Base-by-base conservation (phyloP, 2,329 filamentous ascomycete genomes). In the Hypoxylon sp. region DNA sequence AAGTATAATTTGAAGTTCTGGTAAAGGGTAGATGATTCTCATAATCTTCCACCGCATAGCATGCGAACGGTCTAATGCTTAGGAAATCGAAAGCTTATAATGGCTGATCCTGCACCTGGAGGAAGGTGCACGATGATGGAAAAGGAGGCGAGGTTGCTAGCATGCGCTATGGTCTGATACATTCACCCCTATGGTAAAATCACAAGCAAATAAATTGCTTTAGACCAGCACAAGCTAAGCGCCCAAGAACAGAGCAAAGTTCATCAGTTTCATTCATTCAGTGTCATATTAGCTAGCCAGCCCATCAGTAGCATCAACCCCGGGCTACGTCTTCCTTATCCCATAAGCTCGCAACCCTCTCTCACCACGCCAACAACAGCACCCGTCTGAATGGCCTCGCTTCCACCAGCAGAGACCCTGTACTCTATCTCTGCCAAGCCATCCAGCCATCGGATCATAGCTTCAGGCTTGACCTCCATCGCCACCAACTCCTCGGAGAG, bases 351-450 rank as follows among this genome's bases (percentile, higher is more conserved):
- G 20, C 90, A 92, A 0, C 94, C 94, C 47, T 83, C 88, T 55
- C 94, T 80, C 30, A 99, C 83, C 4, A 96, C 90, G 1, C 93
- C 94, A 7, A 97, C 90, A 34, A 97, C 79, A 0, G 92, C 94
- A 5, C 94, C 93, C 0, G 94, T 97, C 76, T 99, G 94, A 51
- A 99, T 83, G 4, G 78, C 76, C 74, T 99, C 94, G 51, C 86
- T 91, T 1, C 89, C 92, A 15, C 94, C 94, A 31, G 91, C 89
- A 23, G 92, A 89, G 4, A 99, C 77, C 55, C 94, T 80, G 73
- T 95, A 95, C 75, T 99, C 94, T 42, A 99, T 89, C 63, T 97
- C 90, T 0, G 93, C 91, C 46, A 99, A 75, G 0, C 92, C 92
- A 52, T 94, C 88, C 55, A 99, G 76, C 94, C 94, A 99, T 2